Evolutionary conservation across 768 basidiomycete genomes (phyloP), one percentile per base, ranked within the genome.

Genomic region (Chlorophyllum brunneum): DNA sequence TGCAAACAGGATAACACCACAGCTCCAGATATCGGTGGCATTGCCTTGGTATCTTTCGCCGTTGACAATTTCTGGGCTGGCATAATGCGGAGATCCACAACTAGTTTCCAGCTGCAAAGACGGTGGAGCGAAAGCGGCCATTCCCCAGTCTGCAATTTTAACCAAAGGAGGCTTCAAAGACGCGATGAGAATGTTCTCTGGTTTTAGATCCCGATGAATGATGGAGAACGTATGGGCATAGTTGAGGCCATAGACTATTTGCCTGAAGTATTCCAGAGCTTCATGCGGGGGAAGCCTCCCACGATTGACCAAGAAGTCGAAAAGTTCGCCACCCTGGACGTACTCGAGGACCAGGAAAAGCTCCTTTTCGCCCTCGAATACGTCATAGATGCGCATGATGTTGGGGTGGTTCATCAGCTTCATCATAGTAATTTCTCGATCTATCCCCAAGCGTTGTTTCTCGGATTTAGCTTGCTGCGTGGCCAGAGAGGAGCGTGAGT

Each of bases 331-430:
- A 26, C 95, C 93, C 68, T 94, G 85, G 44, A 98, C 87, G 63
- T 95, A 98, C 70, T 98, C 95, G 46, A 98, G 79, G 29, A 98
- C 85, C 27, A 98, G 83, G 69, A 88, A 97, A 36, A 98, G 84
- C 59, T 95, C 91, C 62, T 80, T 85, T 36, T 89, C 84, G 64
- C 91, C 89, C 70, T 98, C 93, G 69, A 89, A 97, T 48, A 98
- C 95, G 64, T 98, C 95, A 68, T 92, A 94, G 34, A 98, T 86
- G 56, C 88, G 84, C 75, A 98, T 82, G 61, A 98, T 92, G 69
- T 97, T 97, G 1, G 93, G 95, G 65, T 98, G 95, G 63, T 95
- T 91, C 85, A 98, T 94, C 60, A 98, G 86, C 68, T 98, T 98
- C 95, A 98, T 95, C 85, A 98, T 94, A 51, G 90, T 92, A 55